Evolutionary conservation across 441 rosid genomes (phyloP), one percentile per base, ranked within the genome.

Genomic region (Gossypium davidsonii): DNA sequence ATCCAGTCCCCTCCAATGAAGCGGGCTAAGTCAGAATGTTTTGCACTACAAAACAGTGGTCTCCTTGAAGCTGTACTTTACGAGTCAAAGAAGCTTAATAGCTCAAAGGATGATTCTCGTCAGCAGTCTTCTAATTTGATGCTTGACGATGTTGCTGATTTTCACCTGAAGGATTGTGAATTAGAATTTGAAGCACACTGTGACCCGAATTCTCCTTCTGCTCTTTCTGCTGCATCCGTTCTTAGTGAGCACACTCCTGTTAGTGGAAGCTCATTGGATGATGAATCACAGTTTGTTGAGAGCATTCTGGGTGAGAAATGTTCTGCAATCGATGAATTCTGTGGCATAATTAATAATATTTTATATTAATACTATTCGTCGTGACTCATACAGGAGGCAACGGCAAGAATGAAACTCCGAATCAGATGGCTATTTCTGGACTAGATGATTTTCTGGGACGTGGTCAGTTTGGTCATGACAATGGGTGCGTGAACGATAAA

Each of bases 61-160:
- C 89, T 95, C 64, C 87, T 95, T 80, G 98, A 95, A 87, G 90
- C 93, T 81, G 77, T 95, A 76, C 89, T 95, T 77, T 79, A 88
- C 0, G 92, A 89, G 83, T 88, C 99, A 67, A 88, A 87, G 80
- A 83, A 81, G 72, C 77, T 88, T 71, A 83, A 85, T 82, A 79
- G 85, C 74, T 85, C 83, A 17, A 95, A 90, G 82, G 88, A 90
- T 81, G 82, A 76, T 69, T 82, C 87, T n/a, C 79, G 87, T 51
- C 89, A 86, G 71, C 89, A 87, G 86, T 82, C 88, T 79, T 75
- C 78, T 78, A 87, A 97, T 62, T 87, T 91, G 63, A 82, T 88
- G 70, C 88, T 85, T 77, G 85, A 87, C 76, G 87, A 86, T 79
- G 77, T 77, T 55, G 81, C 82, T 72, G 87, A 84, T 80, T 82